phyloP scores from a whole-genome alignment of 306 rosid species.

The Prunus salicina region DNA sequence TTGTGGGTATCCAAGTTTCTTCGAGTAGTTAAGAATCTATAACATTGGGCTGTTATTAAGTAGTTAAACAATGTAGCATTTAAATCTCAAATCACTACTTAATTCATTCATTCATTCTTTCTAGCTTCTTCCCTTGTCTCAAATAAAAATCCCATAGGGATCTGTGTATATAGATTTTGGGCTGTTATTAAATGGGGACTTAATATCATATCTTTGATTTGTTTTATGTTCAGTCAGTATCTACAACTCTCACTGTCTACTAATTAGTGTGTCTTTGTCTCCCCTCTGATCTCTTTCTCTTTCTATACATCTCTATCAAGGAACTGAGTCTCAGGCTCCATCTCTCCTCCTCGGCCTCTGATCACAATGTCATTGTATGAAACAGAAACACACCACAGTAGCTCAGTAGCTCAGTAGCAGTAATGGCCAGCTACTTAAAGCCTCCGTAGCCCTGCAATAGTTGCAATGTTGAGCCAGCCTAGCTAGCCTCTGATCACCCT shows the following conservation, averaged over 20 bases:
- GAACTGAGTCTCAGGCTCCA: slow-evolving; percentile 41
- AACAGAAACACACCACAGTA: slow-evolving; percentile 3
- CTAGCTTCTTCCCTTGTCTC: not conserved
- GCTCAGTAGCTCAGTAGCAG: slow-evolving; percentile 23
- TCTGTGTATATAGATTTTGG: slow-evolving; percentile 32
- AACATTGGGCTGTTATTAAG: no score
- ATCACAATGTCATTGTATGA: slow-evolving; percentile 30
- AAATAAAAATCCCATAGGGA: slow-evolving; percentile 34
- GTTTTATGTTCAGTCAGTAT: slow-evolving; percentile 50
- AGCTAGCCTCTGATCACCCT: not conserved
- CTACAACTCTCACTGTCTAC: slow-evolving; percentile 25
- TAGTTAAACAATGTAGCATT: no score
- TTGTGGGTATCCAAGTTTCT: not conserved
- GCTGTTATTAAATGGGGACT: slow-evolving; percentile 17
- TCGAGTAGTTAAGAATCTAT: not conserved
- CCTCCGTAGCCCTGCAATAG: slow-evolving; percentile 40
- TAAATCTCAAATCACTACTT: not conserved
- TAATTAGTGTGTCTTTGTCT: slow-evolving; percentile 1
- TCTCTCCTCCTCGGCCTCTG: slow-evolving; percentile 18
- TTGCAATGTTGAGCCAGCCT: not conserved
- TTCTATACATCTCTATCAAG: slow-evolving; percentile 17
- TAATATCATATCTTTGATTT: slow-evolving; percentile 45
- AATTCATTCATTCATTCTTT: not conserved
- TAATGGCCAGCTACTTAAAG: slow-evolving; percentile 18
- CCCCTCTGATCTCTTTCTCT: not conserved